These are phyloP conservation scores for Stemphylium vesicarium DNA, from an alignment of 2,329 filamentous ascomycete species.

Conservation along the genomic window DNA sequence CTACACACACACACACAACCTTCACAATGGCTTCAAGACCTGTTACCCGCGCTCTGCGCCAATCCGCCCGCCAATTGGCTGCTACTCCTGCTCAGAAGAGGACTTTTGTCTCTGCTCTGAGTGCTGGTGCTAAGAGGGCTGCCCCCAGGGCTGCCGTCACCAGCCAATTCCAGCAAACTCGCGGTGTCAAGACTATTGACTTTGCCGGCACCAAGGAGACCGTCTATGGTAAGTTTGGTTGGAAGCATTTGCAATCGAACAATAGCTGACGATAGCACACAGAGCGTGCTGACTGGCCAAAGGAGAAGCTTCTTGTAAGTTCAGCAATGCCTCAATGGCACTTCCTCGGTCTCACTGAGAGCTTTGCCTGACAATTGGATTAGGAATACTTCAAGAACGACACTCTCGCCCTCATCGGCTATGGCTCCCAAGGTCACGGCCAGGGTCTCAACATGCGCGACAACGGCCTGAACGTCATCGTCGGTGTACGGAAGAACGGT, in stretches of 20 bases:
- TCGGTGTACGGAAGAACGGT: constrained; percentile 98
- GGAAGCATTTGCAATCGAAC: constrained; percentile 17
- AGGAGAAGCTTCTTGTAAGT: constrained; percentile 94
- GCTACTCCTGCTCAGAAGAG: constrained; percentile 59
- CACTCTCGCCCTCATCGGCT: constrained; percentile 98
- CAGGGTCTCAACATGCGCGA: constrained; percentile 99
- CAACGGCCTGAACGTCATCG: constrained; percentile 98
- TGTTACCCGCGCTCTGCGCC: constrained; percentile 68
- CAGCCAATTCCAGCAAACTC: constrained; percentile 68
- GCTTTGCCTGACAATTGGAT: constrained; percentile 32
- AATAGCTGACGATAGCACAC: constrained; percentile 34
- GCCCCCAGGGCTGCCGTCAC: constrained; percentile 55
- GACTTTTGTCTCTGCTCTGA: constrained; percentile 64
- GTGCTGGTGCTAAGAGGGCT: constrained; percentile 52
- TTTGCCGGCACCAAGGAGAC: constrained; percentile 95
- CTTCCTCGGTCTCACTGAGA: constrained; percentile 12
- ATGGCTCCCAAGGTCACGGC: constrained; percentile 97
- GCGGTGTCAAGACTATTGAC: constrained; percentile 98
- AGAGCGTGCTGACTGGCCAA: constrained; percentile 99
- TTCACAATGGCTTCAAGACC: constrained; percentile 78
- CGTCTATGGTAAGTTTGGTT: constrained; percentile 75
- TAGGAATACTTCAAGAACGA: constrained; percentile 99
- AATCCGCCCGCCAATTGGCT: constrained; percentile 62
- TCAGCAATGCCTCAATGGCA: constrained; percentile 31
- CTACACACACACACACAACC: constrained; percentile 24